These are phyloP conservation scores for Phellopilus nigrolimitatus DNA, from an alignment of 1,284 basidiomycete genomes.

Conservation along the genomic window DNA sequence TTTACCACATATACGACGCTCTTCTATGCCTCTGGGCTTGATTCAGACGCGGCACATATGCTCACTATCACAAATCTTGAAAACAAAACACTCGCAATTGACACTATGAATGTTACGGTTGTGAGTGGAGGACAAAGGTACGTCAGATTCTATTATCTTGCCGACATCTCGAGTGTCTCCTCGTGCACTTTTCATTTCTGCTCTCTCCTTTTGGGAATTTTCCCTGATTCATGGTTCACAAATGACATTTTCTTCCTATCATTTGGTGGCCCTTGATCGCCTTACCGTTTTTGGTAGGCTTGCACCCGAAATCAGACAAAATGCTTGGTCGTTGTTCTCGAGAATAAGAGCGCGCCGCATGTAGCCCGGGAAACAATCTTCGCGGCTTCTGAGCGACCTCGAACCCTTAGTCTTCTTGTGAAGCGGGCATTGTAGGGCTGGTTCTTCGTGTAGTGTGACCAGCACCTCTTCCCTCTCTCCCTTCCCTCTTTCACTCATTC, in stretches of 20 bases:
- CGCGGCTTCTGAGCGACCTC: not conserved
- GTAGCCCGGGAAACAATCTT: not conserved
- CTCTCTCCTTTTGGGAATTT: slow-evolving; percentile 2
- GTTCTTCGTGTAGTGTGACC: not conserved
- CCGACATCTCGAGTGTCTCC: slow-evolving; percentile 15
- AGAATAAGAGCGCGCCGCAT: not conserved
- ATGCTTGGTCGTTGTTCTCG: slow-evolving; percentile 11
- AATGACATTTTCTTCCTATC: slow-evolving; percentile 4
- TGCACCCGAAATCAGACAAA: not conserved
- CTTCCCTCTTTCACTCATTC: not conserved
- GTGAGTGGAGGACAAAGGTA: slow-evolving; percentile 34
- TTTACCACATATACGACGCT: slow-evolving; percentile 42
- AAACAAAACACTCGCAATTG: slow-evolving; percentile 41
- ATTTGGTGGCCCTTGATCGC: slow-evolving; percentile 16
- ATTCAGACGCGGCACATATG: slow-evolving; percentile 42
- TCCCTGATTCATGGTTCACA: not conserved
- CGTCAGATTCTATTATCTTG: slow-evolving; percentile 23
- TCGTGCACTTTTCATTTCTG: not conserved
- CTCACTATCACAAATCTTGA: slow-evolving; percentile 54
- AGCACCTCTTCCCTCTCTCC: not conserved
- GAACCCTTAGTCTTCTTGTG: not conserved
- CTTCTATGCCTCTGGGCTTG: slow-evolving; percentile 58
- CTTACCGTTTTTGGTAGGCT: slow-evolving; percentile 6
- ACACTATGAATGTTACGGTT: slow-evolving; percentile 38
- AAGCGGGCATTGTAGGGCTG: not conserved